These are phyloP conservation scores for Dichotomocladium elegans DNA, from an alignment of 371 early-diverging fungal genomes.

Conservation along the genomic window DNA sequence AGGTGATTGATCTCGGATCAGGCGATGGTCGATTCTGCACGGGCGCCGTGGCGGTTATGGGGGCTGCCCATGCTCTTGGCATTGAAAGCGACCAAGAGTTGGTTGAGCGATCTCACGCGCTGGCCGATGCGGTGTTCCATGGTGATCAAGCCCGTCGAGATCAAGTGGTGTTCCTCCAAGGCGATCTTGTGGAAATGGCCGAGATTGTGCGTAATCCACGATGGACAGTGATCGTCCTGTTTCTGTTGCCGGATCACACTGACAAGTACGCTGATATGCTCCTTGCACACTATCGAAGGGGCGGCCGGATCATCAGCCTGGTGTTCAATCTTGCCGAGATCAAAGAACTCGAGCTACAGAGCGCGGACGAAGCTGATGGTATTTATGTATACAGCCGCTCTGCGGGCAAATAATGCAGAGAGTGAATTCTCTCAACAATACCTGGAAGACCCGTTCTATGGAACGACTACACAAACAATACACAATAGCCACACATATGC, in stretches of 20 bases:
- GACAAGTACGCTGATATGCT: slow-evolving; percentile 51
- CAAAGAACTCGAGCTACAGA: slow-evolving; percentile 33
- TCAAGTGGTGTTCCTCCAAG: slow-evolving; percentile 36
- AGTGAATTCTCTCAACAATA: too few species aligned
- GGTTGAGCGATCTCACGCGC: slow-evolving; percentile 35
- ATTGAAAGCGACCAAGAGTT: slow-evolving; percentile 53
- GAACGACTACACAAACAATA: too few species aligned
- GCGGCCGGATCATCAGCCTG: slow-evolving; percentile 52
- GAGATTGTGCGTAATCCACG: slow-evolving; percentile 15
- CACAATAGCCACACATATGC: too few species aligned
- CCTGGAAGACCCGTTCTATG: too few species aligned
- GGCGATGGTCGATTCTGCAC: slow-evolving; percentile 64
- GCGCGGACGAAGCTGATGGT: slow-evolving; percentile 48
- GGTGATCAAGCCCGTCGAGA: slow-evolving; percentile 11
- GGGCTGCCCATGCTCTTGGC: slow-evolving; percentile 46
- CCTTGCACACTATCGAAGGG: slow-evolving; percentile 44
- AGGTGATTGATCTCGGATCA: slow-evolving; percentile 61
- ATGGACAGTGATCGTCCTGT: slow-evolving; percentile 53
- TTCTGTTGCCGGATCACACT: slow-evolving; percentile 57
- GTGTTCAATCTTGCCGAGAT: slow-evolving; percentile 60
- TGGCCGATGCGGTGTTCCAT: slow-evolving; percentile 30
- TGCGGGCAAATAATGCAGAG: too few species aligned
- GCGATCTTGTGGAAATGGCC: slow-evolving; percentile 41
- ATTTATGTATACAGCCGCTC: too few species aligned
- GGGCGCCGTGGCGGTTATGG: slow-evolving; percentile 47